phyloP scores from a whole-genome alignment of 495 filamentous ascomycete species.

The Trichoderma virens region DNA sequence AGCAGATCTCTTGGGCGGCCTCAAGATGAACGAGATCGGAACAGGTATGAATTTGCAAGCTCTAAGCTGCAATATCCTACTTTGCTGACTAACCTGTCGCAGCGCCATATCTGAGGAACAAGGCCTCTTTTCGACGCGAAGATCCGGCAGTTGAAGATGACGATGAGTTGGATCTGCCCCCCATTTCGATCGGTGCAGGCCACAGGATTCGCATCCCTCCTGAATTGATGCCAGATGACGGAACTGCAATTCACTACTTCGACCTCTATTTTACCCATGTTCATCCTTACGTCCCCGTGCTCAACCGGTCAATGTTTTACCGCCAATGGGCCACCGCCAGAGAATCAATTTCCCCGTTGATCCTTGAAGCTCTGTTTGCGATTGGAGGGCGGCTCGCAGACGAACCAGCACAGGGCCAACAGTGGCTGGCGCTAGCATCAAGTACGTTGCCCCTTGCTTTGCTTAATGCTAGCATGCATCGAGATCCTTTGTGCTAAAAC shows the following conservation, averaged over 20 bases:
- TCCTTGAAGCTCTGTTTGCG: slow-evolving; percentile 94
- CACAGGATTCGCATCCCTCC: slow-evolving; percentile 81
- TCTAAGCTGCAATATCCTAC: background rate
- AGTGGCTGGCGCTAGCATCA: slow-evolving; percentile 90
- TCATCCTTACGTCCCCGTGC: slow-evolving; percentile 92
- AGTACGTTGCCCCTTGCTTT: slow-evolving; percentile 47
- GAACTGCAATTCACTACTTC: slow-evolving; percentile 77
- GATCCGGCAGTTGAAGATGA: slow-evolving; percentile 76
- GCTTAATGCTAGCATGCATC: background rate
- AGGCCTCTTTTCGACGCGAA: slow-evolving; percentile 46
- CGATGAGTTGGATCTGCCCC: slow-evolving; percentile 58
- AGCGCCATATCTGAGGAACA: slow-evolving; percentile 84
- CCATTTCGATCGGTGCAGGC: slow-evolving; percentile 57
- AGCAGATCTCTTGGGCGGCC: slow-evolving; percentile 72
- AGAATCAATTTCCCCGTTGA: slow-evolving; percentile 78
- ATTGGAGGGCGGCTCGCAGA: slow-evolving; percentile 78
- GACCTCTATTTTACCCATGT: slow-evolving; percentile 88
- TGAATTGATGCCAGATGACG: slow-evolving; percentile 87
- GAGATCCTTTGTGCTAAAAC: slow-evolving; percentile 20
- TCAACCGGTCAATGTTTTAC: slow-evolving; percentile 78
- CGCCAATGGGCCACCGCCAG: slow-evolving; percentile 87
- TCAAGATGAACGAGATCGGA: slow-evolving; percentile 81
- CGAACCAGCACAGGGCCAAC: slow-evolving; percentile 74
- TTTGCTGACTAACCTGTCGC: slow-evolving; percentile 19
- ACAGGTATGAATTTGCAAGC: slow-evolving; percentile 54